These are phyloP conservation scores for Penicillium simplicissimum DNA, from an alignment of 495 filamentous ascomycete species.

Conservation along the genomic window DNA sequence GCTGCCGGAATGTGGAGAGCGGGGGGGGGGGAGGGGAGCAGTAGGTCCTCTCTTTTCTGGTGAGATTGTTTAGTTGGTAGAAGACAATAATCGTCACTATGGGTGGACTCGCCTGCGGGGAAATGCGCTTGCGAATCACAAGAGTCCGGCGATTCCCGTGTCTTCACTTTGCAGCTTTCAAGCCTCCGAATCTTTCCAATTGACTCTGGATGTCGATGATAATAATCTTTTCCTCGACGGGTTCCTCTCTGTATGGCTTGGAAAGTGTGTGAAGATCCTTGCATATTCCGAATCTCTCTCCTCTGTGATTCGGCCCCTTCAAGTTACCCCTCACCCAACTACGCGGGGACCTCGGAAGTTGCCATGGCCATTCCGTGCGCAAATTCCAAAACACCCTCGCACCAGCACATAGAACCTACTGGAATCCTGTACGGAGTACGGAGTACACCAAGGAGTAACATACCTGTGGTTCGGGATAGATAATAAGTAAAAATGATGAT, in stretches of 20 bases:
- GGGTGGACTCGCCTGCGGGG: conserved; percentile 8
- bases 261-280: background rate
- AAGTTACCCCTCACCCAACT: background rate
- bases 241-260: background rate
- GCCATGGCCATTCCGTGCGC: background rate
- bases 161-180: background rate
- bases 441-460: too few relatives aligned
- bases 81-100: too few relatives aligned
- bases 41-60: background rate
- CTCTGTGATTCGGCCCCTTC: background rate
- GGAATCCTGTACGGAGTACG: too few relatives aligned
- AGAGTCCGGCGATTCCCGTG: conserved; percentile 6
- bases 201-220: background rate
- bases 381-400: too few relatives aligned
- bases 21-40: too few relatives aligned
- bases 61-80: too few relatives aligned
- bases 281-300: background rate
- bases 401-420: background rate
- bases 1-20: conserved; percentile 12
- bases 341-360: conserved; percentile 1
- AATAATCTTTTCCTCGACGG: background rate
- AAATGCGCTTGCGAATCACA: conserved; percentile 5
- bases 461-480: background rate
- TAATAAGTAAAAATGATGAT: background rate
- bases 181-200: background rate